phyloP scores from a whole-genome alignment of 352 stramenopile genomes.

The Globisporangium irregulare region DNA sequence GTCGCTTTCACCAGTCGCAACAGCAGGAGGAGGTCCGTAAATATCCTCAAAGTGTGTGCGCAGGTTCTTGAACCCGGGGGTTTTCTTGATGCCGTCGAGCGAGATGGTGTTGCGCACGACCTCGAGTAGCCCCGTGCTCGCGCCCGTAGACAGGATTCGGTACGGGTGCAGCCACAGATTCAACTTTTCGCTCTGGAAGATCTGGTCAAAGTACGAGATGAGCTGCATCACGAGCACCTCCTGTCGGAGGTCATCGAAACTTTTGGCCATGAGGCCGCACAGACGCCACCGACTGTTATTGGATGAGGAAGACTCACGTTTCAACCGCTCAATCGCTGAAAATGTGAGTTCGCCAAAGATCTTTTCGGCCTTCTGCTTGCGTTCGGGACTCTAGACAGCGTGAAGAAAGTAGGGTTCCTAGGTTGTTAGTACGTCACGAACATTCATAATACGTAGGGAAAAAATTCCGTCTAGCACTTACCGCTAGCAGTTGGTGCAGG shows the following conservation, averaged over 20 bases:
- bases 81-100: constrained; percentile 96
- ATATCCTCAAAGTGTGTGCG: constrained; percentile 91
- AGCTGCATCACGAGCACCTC: constrained; percentile 98
- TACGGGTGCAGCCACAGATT: constrained; percentile 94
- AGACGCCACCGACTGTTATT: constrained; percentile 33
- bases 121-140: constrained; percentile 94
- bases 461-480: background rate
- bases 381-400: constrained; percentile 12
- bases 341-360: constrained; percentile 75
- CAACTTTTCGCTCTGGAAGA: constrained; percentile 91
- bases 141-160: constrained; percentile 94
- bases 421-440: background rate
- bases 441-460: background rate
- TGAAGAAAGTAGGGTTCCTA: background rate
- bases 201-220: constrained; percentile 93
- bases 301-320: constrained; percentile 9
- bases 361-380: constrained; percentile 49
- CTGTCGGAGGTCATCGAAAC: constrained; percentile 96
- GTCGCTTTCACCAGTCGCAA: constrained; percentile 42
- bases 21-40: constrained; percentile 72
- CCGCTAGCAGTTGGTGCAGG: constrained; percentile 10
- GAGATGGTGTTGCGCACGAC: constrained; percentile 95
- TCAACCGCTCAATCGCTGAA: constrained; percentile 40
- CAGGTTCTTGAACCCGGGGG: constrained; percentile 78
- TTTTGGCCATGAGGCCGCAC: constrained; percentile 94